phyloP scores from a whole-genome alignment of 2,329 filamentous ascomycete genomes.

The Ophiostoma quercus region DNA sequence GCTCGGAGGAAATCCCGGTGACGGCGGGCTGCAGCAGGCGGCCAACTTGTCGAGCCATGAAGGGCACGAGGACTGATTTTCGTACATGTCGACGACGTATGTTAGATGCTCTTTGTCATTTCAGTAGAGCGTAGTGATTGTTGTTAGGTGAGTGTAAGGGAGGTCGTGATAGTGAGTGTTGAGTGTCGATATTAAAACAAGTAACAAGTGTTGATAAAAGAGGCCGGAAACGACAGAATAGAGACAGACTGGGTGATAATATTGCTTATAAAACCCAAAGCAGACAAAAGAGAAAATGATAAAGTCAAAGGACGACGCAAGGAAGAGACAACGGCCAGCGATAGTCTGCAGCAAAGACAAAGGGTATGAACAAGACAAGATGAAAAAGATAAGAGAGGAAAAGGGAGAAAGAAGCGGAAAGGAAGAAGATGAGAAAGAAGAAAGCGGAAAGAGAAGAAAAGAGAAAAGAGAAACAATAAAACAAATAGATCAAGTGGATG shows the following conservation, averaged over 20 bases:
- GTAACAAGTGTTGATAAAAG: background rate
- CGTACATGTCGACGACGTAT: constrained; percentile 34
- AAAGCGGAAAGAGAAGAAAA: background rate
- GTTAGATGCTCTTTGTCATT: background rate
- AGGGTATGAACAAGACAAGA: constrained; percentile 16
- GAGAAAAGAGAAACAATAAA: constrained; percentile 11
- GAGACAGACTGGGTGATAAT: background rate
- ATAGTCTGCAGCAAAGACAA: constrained; percentile 1
- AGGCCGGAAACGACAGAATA: constrained; percentile 13
- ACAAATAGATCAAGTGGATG: background rate
- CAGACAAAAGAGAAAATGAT: background rate
- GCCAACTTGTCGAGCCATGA: constrained; percentile 46
- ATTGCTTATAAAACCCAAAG: background rate
- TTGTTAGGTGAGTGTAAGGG: background rate
- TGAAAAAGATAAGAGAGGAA: background rate
- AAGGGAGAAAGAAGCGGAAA: background rate
- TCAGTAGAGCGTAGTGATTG: constrained; percentile 15
- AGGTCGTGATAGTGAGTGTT: background rate
- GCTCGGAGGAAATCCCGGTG: constrained; percentile 13
- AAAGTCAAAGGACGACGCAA: background rate
- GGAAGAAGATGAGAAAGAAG: constrained; percentile 7
- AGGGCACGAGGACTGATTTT: constrained; percentile 37
- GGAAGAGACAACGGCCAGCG: background rate
- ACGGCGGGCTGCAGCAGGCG: constrained; percentile 41
- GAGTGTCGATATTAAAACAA: constrained; percentile 4